phyloP scores from a whole-genome alignment of 2,329 filamentous ascomycete genomes.

The Eurotiales sp. region DNA sequence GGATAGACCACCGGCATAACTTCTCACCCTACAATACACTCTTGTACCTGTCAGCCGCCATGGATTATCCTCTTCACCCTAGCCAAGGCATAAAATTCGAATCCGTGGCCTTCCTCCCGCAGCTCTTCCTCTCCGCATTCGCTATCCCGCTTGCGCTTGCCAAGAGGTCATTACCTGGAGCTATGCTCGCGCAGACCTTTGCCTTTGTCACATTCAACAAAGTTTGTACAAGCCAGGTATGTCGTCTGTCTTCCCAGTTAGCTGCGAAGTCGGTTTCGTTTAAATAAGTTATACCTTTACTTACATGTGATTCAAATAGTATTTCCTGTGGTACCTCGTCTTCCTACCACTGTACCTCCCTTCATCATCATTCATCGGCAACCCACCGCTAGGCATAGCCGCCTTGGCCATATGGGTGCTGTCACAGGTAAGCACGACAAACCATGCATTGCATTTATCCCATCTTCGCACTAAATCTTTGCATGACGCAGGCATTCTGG shows the following conservation, averaged over 20 bases:
- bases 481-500: constrained; percentile 55
- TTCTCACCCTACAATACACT: constrained; percentile 95
- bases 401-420: constrained; percentile 70
- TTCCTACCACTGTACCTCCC: constrained; percentile 90
- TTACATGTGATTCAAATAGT: constrained; percentile 52
- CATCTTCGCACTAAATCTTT: neutral
- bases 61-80: constrained; percentile 22
- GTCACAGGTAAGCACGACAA: constrained; percentile 53
- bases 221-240: constrained; percentile 94
- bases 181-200: constrained; percentile 93
- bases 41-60: constrained; percentile 77
- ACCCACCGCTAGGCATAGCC: constrained; percentile 57
- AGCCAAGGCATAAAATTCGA: constrained; percentile 53
- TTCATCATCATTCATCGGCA: constrained; percentile 64
- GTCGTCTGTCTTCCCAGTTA: constrained; percentile 20
- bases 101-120: constrained; percentile 82
- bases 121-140: constrained; percentile 74
- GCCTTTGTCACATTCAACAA: constrained; percentile 98
- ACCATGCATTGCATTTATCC: neutral
- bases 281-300: neutral
- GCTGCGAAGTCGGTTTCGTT: neutral
- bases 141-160: constrained; percentile 72
- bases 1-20: constrained; percentile 95
- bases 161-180: constrained; percentile 73
- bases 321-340: constrained; percentile 97